Conservation (phyloP, 257 asterid species). For the Galeopsis tetrahit region DNA sequence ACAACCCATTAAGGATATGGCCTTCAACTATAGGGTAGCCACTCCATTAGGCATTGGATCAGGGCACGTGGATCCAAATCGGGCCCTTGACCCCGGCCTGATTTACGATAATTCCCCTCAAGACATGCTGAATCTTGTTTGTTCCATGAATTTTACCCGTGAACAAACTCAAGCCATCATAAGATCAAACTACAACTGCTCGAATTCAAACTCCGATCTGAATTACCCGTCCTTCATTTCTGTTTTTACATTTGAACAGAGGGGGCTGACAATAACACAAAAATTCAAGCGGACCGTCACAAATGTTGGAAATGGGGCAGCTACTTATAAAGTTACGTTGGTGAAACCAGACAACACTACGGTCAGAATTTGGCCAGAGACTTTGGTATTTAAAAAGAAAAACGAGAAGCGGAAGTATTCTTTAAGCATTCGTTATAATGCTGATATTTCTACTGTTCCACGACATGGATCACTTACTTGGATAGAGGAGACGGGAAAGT, state of each 20-base stretch:
- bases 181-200: conserved; percentile 43
- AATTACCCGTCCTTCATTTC: conserved; percentile 54
- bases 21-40: conserved; percentile 17
- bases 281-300: conserved; percentile 45
- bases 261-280: conserved; percentile 25
- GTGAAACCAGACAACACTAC: conserved; percentile 35
- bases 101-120: conserved; percentile 41
- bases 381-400: conserved; percentile 39
- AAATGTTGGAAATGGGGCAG: conserved; percentile 46
- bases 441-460: background rate
- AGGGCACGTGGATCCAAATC: conserved; percentile 52
- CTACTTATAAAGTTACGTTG: conserved; percentile 34
- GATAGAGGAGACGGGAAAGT: conserved; percentile 41
- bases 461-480: conserved; percentile 42
- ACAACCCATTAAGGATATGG: conserved; percentile 44
- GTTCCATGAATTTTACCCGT: conserved; percentile 47
- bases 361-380: conserved; percentile 33
- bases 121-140: conserved; percentile 45
- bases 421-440: conserved; percentile 31
- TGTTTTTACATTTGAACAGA: conserved; percentile 27
- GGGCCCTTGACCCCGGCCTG: conserved; percentile 56
- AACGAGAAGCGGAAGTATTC: conserved; percentile 46
- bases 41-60: conserved; percentile 48
- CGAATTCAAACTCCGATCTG: conserved; percentile 45
- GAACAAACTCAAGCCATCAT: conserved; percentile 40